Evolutionary conservation across 2,329 filamentous ascomycete species (phyloP), one percentile per base, ranked within the genome.

Genomic region (Hymenoscyphus infarciens): DNA sequence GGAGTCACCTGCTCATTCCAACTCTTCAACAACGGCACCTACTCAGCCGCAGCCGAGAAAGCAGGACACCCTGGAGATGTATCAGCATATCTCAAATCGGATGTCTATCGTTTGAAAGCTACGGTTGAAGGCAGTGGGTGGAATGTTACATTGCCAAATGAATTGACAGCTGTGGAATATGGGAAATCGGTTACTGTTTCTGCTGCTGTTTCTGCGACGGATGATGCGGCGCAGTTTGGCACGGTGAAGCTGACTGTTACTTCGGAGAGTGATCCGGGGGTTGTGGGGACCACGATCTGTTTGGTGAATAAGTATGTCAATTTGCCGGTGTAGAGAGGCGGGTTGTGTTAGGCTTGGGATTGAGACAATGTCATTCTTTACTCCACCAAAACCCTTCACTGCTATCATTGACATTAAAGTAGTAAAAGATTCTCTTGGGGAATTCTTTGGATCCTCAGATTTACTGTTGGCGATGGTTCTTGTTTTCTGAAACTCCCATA

Each of bases 61-160:
- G 45, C 45, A 1, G 13, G 31, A 39, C 64, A 64, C 27, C 61
- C 62, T 7, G 52, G 52, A 22, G 45, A 66, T 57, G 62, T 56
- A 3, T 29, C 53, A 0, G 62, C 62, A n/a, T 61, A 64, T 31
- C 29, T 66, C 22, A 61, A 61, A 19, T 59, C 58, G 5, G 64
- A 66, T 38, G 60, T 66, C 0, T 66, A 64, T 35, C 38, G 62
- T 57, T 42, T 66, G 11, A 57, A 54, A 6, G 62, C 60, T 13
- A 58, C 33, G 5, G 62, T 66, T 5, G 42, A 38, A 4, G 62
- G 60, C 1, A n/a, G 19, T 55, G 64, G 61, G 13, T 66, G 64
- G 64, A 64, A 52, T 11, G 56, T 64, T n/a, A 61, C 55, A 39
- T 25, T 66, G 31, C 64, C 62, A 7, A 66, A 66, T 61, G 64